phyloP scores from a whole-genome alignment of 208 protist genomes.

The Leishmania major region DNA sequence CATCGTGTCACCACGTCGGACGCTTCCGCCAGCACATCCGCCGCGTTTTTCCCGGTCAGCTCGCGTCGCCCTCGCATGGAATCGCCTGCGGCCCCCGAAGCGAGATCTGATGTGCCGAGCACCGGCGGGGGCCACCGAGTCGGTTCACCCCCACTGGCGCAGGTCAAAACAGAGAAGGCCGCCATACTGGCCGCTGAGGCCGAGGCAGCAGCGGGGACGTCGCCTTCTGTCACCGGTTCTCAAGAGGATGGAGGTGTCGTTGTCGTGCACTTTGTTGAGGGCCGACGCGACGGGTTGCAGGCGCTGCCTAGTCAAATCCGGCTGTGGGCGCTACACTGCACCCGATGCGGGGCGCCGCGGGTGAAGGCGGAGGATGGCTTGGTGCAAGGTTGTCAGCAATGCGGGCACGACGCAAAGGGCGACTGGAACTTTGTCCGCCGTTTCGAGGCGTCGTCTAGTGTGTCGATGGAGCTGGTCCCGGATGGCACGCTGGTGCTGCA shows the following conservation, averaged over 20 bases:
- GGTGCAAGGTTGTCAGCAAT: conserved; percentile 47
- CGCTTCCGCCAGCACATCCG: neutral
- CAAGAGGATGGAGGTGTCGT: conserved; percentile 62
- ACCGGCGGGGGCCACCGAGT: neutral
- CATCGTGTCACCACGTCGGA: neutral
- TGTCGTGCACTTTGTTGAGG: conserved; percentile 65
- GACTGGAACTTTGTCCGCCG: conserved; percentile 68
- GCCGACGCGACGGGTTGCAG: conserved; percentile 24
- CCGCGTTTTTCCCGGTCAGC: conserved; percentile 5
- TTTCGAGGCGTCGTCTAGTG: conserved; percentile 46
- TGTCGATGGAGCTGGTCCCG: conserved; percentile 78
- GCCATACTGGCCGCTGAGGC: neutral
- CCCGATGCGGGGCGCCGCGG: conserved; percentile 43
- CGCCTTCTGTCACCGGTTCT: conserved; percentile 16
- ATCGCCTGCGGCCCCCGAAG: conserved; percentile 1
- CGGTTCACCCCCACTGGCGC: neutral
- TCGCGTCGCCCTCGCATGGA: conserved; percentile 13
- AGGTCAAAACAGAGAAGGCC: conserved; percentile 24
- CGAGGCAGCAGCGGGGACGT: conserved; percentile 1
- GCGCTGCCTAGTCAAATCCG: conserved; percentile 73
- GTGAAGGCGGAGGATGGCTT: conserved; percentile 62
- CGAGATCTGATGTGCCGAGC: neutral
- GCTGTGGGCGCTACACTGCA: conserved; percentile 79
- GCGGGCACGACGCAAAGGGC: conserved; percentile 40
- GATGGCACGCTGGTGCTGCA: conserved; percentile 79